A percentile compares a stretch with the other conserved stretches of the same genome.
These are phyloP conservation scores for Venturia oleaginea DNA, from an alignment of 2,329 filamentous ascomycete genomes.

Conservation along the genomic window DNA sequence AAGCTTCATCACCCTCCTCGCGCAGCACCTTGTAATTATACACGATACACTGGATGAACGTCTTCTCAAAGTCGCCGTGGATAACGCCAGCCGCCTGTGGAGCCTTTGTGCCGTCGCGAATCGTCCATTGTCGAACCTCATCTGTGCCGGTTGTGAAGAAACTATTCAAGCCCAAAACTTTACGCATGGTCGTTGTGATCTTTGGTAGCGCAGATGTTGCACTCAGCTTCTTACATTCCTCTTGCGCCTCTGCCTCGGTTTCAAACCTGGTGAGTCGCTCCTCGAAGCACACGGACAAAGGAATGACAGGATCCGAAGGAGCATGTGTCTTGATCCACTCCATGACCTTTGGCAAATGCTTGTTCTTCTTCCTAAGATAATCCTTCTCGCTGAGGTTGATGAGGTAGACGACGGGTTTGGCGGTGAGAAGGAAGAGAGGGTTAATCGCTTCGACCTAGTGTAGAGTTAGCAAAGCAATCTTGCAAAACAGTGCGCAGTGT, in stretches of 20 bases:
- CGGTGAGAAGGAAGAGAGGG: conserved; percentile 85
- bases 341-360: conserved; percentile 86
- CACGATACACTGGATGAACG: conserved; percentile 92
- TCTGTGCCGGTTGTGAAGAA: conserved; percentile 97
- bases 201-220: conserved; percentile 87
- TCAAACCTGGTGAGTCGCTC: conserved; percentile 78
- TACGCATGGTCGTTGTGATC: conserved; percentile 86
- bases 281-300: conserved; percentile 86
- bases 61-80: conserved; percentile 98
- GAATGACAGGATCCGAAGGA: conserved; percentile 79
- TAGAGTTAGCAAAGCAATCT: conserved; percentile 20
- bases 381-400: conserved; percentile 97
- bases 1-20: conserved; percentile 79
- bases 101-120: conserved; percentile 93
- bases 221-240: conserved; percentile 82
- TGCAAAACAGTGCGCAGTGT: conserved; percentile 11
- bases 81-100: conserved; percentile 96
- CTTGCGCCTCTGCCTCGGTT: conserved; percentile 64
- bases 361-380: conserved; percentile 99
- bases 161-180: conserved; percentile 77
- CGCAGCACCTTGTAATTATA: conserved; percentile 79
- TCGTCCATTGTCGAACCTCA: conserved; percentile 97
- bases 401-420: conserved; percentile 94
- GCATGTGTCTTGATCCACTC: conserved; percentile 94
- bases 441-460: conserved; percentile 91